Base-by-base conservation (phyloP, 768 basidiomycete species). In the Gymnopilus dilepis region DNA sequence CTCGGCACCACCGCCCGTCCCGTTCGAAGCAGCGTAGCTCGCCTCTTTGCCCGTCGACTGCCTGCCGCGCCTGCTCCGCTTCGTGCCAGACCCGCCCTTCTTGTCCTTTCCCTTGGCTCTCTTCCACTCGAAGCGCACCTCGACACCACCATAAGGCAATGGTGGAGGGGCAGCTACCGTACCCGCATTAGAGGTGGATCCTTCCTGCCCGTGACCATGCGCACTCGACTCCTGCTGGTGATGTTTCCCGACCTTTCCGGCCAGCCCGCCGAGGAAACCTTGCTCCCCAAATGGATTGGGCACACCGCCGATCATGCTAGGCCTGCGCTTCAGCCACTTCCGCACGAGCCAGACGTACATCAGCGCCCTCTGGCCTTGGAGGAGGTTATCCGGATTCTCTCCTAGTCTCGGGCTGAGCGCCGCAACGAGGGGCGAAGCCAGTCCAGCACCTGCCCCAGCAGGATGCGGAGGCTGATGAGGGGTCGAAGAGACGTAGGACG, bases 41-140 rank as follows among this genome's bases (percentile, higher is more conserved):
- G 60, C 26, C 9, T 47, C 59, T 24, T 28, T 59, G 19, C 60
- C 63, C n/a, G 38, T 63, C 30, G 61, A 40, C 22, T 43, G 62
- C 58, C 71, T 58, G 12, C 61, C 34, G 15, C 64, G 45, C 33
- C 63, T 51, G 28, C 62, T 67, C 63, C 52, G 60, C 63, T 66
- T 63, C 59, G 60, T 72, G 66, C 67, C 67, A 62, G 61, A 67
- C 48, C 65, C 69, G 47, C 59, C 66, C 69, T 59, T 69, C 38
- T 65, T 68, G 38, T 72, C 70, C 67, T 70, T 75, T 65, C 60
- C 72, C 67, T 77, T 79, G 24, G 82, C 83, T 50, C 90, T 77
- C 67, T 83, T 83, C 93, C 93, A 95, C 74, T 94, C 92, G 70
- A 94, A 89, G 47, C 86, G 76, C 19, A 94, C 85, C 67, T 94